Percentiles rank a stretch among this genome's conserved stretches.
Evolutionary conservation across 75 land plant species (phyloP).

Genomic region (Sequoia sempervirens): DNA sequence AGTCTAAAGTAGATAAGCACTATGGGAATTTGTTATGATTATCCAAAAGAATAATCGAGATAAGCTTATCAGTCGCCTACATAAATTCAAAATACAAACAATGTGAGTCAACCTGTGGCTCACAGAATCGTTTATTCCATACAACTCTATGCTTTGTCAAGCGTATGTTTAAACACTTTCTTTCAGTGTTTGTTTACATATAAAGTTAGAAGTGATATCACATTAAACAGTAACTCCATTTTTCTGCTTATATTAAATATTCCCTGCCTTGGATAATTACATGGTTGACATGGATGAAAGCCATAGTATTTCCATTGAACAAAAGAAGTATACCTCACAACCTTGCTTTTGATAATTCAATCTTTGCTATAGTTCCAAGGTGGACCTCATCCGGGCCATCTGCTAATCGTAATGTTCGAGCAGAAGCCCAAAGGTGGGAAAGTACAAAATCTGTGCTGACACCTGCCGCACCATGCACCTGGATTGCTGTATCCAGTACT

Average conservation of each 20-base stretch:
- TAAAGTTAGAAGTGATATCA: neutral
- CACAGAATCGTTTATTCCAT: neutral
- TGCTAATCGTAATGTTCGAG: slow-evolving; percentile 87
- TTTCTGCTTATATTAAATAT: neutral
- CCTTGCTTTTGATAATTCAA: slow-evolving; percentile 66
- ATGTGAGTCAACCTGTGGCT: neutral
- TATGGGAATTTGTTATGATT: neutral
- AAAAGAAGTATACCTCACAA: slow-evolving; percentile 22
- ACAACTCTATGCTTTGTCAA: neutral
- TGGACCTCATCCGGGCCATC: slow-evolving; percentile 99
- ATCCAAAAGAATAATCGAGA: neutral
- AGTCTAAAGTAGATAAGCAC: too few species aligned
- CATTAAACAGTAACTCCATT: neutral
- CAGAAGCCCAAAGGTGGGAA: slow-evolving; percentile 88
- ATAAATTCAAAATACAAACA: neutral
- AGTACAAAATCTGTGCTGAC: slow-evolving; percentile 78
- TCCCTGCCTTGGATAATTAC: neutral
- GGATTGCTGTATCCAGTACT: slow-evolving; percentile 90
- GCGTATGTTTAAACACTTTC: neutral
- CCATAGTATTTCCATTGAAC: neutral
- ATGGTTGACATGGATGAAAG: neutral
- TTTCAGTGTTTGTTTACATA: neutral
- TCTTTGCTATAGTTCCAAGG: slow-evolving; percentile 86
- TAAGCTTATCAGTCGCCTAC: neutral
- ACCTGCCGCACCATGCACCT: slow-evolving; percentile 96